These are phyloP conservation scores for Nepenthes alata DNA, from an alignment of 179 eudicot species.

Conservation along the genomic window DNA sequence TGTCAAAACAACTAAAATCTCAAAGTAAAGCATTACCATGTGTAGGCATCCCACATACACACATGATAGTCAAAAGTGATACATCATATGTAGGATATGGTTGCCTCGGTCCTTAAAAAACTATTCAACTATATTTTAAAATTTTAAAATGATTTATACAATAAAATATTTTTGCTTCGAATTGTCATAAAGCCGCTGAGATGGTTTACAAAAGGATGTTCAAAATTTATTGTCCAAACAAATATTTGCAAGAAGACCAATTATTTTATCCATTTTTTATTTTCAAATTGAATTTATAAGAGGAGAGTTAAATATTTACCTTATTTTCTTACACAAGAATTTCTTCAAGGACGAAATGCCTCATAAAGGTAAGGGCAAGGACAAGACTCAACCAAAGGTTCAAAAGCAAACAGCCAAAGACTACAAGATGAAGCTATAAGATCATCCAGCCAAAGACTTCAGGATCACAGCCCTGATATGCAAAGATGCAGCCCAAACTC, in stretches of 20 bases:
- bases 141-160: too few relatives aligned
- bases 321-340: too few relatives aligned
- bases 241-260: slow-evolving; percentile 5
- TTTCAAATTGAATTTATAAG: too few relatives aligned
- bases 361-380: too few relatives aligned
- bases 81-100: neutral
- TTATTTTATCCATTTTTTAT: neutral
- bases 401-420: too few relatives aligned
- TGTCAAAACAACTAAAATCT: neutral
- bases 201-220: slow-evolving; percentile 7
- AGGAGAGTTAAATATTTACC: too few relatives aligned
- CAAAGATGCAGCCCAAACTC: too few relatives aligned
- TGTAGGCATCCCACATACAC: neutral
- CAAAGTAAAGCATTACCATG: neutral
- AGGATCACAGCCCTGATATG: too few relatives aligned
- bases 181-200: slow-evolving; percentile 6
- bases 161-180: neutral
- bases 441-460: too few relatives aligned
- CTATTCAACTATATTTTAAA: slow-evolving; percentile 2
- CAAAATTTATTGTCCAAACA: slow-evolving; percentile 11
- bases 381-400: too few relatives aligned
- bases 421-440: too few relatives aligned
- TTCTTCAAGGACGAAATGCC: too few relatives aligned
- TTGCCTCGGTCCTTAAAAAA: slow-evolving; percentile 1
- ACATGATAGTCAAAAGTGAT: neutral